Conservation (phyloP, 139 green algal species). For the Ettlia oleoabundans region DNA sequence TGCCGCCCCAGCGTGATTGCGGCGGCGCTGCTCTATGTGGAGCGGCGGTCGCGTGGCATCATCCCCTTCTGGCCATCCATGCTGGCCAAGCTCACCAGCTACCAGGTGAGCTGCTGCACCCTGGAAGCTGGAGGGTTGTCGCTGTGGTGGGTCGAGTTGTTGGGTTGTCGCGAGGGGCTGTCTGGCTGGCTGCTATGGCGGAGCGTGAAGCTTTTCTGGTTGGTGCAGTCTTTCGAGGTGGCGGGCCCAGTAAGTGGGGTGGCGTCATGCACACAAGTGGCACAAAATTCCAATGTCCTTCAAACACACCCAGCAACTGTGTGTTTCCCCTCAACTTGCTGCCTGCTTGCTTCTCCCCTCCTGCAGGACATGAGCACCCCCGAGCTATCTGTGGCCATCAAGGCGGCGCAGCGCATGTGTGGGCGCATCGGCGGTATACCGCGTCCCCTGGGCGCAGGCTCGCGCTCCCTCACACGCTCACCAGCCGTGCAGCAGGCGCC, state of each 20-base stretch:
- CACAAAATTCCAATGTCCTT: no score
- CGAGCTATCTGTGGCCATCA: slow-evolving; percentile 79
- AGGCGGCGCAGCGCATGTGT: slow-evolving; percentile 73
- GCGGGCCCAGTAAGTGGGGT: no score
- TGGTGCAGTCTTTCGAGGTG: no score
- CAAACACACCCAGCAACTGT: no score
- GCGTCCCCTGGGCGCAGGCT: background rate
- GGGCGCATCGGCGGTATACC: slow-evolving; percentile 19
- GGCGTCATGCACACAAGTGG: no score
- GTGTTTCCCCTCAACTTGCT: background rate
- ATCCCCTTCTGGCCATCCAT: slow-evolving; percentile 88
- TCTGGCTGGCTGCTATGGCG: no score
- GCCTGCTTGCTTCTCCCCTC: background rate
- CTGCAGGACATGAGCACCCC: slow-evolving; percentile 80
- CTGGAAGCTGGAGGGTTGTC: no score
- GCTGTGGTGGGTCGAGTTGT: no score
- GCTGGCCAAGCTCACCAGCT: slow-evolving; percentile 83
- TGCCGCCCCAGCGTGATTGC: slow-evolving; percentile 85
- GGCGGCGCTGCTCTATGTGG: slow-evolving; percentile 80
- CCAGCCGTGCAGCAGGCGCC: background rate
- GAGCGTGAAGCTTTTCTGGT: no score
- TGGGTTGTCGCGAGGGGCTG: no score
- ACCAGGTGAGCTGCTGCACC: no score
- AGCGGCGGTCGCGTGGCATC: slow-evolving; percentile 73
- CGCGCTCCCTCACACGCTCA: slow-evolving; percentile 3